phyloP scores from a whole-genome alignment of 345 rosid species.

The Eutrema japonicum region DNA sequence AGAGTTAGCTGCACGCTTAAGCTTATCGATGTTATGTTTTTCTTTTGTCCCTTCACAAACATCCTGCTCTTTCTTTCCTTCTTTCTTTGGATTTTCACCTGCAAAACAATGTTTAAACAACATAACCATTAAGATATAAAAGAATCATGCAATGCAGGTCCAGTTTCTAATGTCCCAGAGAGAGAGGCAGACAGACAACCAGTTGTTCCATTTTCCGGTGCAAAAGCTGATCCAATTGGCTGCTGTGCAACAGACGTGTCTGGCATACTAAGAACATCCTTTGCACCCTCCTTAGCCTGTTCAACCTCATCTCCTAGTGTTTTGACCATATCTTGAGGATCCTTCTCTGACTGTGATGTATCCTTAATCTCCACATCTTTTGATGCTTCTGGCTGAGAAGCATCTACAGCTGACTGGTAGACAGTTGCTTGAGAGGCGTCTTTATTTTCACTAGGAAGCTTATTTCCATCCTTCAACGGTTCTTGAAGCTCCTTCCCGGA shows the following conservation, averaged over 20 bases:
- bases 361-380: conserved; percentile 53
- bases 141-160: conserved; percentile 9
- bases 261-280: conserved; percentile 51
- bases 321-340: conserved; percentile 36
- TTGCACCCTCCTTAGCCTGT: conserved; percentile 39
- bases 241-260: conserved; percentile 33
- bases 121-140: conserved; percentile 13
- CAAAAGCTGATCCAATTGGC: conserved; percentile 29
- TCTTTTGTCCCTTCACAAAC: conserved; percentile 52
- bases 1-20: conserved; percentile 79
- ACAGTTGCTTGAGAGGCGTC: conserved; percentile 45
- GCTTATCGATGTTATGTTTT: conserved; percentile 55
- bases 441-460: conserved; percentile 48
- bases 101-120: conserved; percentile 19
- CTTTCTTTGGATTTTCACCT: conserved; percentile 47
- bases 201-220: conserved; percentile 35
- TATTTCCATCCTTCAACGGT: conserved; percentile 48
- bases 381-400: conserved; percentile 45
- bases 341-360: conserved; percentile 45
- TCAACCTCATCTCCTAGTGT: conserved; percentile 37
- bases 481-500: conserved; percentile 48
- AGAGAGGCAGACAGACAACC: conserved; percentile 29
- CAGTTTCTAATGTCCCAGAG: background rate
- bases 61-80: conserved; percentile 52
- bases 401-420: conserved; percentile 47